These are phyloP conservation scores for Lipomyces sp. DNA, from an alignment of 805 yeast species.

Conservation along the genomic window DNA sequence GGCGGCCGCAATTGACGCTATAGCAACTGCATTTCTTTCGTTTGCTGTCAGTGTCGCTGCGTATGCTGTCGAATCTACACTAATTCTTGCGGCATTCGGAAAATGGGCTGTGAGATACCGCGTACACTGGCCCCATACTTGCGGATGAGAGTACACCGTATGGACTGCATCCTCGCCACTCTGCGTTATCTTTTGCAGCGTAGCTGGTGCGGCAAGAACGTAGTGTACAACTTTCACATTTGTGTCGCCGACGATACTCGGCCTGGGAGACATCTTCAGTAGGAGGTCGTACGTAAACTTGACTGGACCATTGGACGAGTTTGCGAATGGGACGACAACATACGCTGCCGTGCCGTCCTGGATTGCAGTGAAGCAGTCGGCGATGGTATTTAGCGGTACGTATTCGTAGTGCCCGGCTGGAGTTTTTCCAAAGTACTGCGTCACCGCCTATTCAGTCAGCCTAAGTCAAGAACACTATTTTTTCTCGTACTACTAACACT, in stretches of 20 bases:
- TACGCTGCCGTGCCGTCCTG: conserved; percentile 57
- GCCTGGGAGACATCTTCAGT: conserved; percentile 62
- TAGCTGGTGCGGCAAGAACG: conserved; percentile 51
- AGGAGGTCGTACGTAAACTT: conserved; percentile 81
- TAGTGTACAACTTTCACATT: conserved; percentile 84
- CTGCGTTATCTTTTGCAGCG: conserved; percentile 10
- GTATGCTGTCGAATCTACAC: conserved; percentile 77
- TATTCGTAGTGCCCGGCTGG: conserved; percentile 33
- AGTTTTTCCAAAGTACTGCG: conserved; percentile 20
- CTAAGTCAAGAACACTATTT: not conserved
- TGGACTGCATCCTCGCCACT: conserved; percentile 48
- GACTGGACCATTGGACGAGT: conserved; percentile 94
- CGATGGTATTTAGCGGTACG: conserved; percentile 40
- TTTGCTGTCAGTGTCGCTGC: conserved; percentile 71
- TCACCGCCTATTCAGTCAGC: conserved; percentile 23
- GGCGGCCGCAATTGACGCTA: conserved; percentile 74
- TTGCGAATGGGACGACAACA: conserved; percentile 88
- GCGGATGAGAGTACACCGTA: conserved; percentile 88
- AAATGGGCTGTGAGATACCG: conserved; percentile 54
- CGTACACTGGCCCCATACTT: conserved; percentile 93
- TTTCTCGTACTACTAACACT: conserved; percentile 27
- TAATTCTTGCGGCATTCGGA: conserved; percentile 56
- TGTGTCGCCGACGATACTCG: conserved; percentile 69
- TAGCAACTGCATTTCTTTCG: conserved; percentile 62
- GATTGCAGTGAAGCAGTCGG: conserved; percentile 66